Base-by-base conservation (phyloP, 768 basidiomycete species). In the Phylloporus sp. region DNA sequence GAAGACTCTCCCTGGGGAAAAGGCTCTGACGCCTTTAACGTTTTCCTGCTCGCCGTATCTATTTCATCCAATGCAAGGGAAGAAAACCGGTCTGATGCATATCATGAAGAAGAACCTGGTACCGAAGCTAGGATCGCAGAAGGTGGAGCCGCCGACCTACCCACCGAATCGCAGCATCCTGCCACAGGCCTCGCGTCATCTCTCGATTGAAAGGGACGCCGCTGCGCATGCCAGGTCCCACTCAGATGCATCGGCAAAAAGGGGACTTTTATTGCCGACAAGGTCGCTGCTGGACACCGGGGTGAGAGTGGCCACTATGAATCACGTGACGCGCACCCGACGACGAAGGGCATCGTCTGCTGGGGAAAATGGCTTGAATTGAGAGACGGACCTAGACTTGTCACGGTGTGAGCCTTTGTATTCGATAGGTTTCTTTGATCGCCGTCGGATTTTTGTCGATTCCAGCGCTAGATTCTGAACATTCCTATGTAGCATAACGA, bases 21-120 rank as follows among this genome's bases (percentile, higher is more conserved):
- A 84, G 68, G 72, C 71, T 2, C 58, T 90, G 46, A 85, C 80
- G 2, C 89, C 89, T 3, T 64, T 90, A 20, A 77, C 77, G 15
- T 90, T 90, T 63, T 76, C 80, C 15, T 91, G 89, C 58, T 81
- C 86, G 4, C 86, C 87, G 0, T 70, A 74, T 44, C 53, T 69
- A 5, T 72, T 90, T 23, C 75, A 80, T 49, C 78, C 79, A 0
- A 62, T 70, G 5, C 82, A 84, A 62, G 86, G 80, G 32, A 80
- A 76, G 65, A 85, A 80, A 64, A 68, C 84, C 42, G 76, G 73
- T 23, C 62, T 91, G 31, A 76, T 90, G 66, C 82, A 87, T 18
- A 71, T 87, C 34, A 69, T 90, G 60, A 81, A 74, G 65, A 90
- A 90, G 68, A 79, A 73, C 44, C 69, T 89, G 26, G 71, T 75